Evolutionary conservation across 2,329 filamentous ascomycete genomes (phyloP).

Genomic region (Pseudofabraea citricarpa): DNA sequence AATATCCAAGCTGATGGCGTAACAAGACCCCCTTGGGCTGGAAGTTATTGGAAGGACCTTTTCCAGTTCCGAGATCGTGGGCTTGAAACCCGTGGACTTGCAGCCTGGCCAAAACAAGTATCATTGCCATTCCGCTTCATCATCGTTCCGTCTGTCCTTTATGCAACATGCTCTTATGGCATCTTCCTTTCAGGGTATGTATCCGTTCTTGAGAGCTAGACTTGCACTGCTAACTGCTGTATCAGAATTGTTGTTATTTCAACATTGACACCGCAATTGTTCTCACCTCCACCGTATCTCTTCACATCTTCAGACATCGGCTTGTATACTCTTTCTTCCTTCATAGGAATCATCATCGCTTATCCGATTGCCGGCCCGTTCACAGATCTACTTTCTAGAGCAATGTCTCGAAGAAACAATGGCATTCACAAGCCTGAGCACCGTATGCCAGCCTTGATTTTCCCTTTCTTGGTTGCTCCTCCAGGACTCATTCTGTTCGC

Average conservation of each 20-base stretch:
- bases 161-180: constrained; percentile 15
- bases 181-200: constrained; percentile 16
- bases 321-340: constrained; percentile 28
- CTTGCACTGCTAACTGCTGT: neutral
- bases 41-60: constrained; percentile 24
- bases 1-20: constrained; percentile 6
- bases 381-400: constrained; percentile 29
- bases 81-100: constrained; percentile 11
- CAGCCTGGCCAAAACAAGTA: constrained; percentile 15
- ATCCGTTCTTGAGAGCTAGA: neutral
- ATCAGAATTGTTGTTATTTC: constrained; percentile 21
- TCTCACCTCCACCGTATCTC: constrained; percentile 28
- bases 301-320: constrained; percentile 20
- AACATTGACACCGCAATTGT: constrained; percentile 21
- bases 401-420: constrained; percentile 27
- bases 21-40: constrained; percentile 18
- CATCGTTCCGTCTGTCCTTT: constrained; percentile 15
- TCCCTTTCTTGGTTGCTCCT: constrained; percentile 32
- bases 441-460: constrained; percentile 31
- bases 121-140: constrained; percentile 18
- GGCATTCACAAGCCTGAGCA: constrained; percentile 34
- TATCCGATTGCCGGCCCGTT: constrained; percentile 23
- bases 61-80: constrained; percentile 20
- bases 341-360: constrained; percentile 24
- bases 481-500: constrained; percentile 29